Percentiles rank a stretch among this genome's conserved stretches.
phyloP scores from a whole-genome alignment of 2,329 filamentous ascomycete species.

The Harringtonia aguacate region DNA sequence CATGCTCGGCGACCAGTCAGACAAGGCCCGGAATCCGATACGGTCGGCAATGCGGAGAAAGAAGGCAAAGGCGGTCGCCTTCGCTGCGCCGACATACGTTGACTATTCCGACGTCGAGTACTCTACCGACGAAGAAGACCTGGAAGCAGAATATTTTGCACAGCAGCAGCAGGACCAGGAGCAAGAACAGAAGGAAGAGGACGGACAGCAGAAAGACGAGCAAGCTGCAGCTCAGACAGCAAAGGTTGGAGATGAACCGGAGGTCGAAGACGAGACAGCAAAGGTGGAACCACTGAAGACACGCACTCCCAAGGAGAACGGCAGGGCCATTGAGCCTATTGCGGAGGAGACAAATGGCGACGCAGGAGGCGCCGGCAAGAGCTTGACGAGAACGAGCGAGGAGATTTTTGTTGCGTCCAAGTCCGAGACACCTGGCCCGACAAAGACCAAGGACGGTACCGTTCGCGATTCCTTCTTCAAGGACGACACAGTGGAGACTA shows the following conservation, averaged over 20 bases:
- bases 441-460: constrained; percentile 71
- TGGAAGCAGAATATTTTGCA: constrained; percentile 25
- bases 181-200: constrained; percentile 17
- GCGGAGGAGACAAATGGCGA: constrained; percentile 22
- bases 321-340: constrained; percentile 16
- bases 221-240: constrained; percentile 17
- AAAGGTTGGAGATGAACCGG: constrained; percentile 16
- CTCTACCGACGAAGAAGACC: constrained; percentile 62
- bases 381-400: constrained; percentile 44
- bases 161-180: constrained; percentile 20
- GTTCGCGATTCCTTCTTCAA: constrained; percentile 95
- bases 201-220: constrained; percentile 14
- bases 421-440: constrained; percentile 31
- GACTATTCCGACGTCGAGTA: constrained; percentile 84
- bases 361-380: constrained; percentile 10
- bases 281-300: constrained; percentile 46
- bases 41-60: constrained; percentile 74
- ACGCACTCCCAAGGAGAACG: constrained; percentile 29
- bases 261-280: constrained; percentile 37
- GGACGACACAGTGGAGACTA: constrained; percentile 87
- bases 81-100: constrained; percentile 74
- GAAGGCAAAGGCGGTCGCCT: constrained; percentile 79
- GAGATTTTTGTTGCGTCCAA: constrained; percentile 50
- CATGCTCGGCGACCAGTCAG: constrained; percentile 53
- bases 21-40: constrained; percentile 73